Evolutionary conservation across 164 flowering plant genomes (phyloP), one percentile per base, ranked within the genome.

Genomic region (Platanus orientalis): DNA sequence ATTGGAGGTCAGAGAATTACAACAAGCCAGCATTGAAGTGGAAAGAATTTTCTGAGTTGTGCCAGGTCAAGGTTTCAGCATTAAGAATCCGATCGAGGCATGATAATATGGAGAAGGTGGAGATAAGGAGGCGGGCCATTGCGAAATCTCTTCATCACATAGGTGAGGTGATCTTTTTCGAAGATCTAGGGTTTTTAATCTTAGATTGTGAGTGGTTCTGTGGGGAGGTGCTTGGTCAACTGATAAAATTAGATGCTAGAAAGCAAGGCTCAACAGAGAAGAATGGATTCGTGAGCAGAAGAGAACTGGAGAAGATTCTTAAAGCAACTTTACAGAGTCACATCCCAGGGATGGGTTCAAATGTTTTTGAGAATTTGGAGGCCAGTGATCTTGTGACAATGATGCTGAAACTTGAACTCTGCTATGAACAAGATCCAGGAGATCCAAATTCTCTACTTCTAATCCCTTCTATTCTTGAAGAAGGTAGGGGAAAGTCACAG

Each of bases 161-260:
- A 19, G 99, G 97, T 0, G 96, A 91, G 76, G 80, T 88, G 52
- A 88, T 91, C 25, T 88, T 76, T 54, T 94, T 94, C 48, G 80
- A 86, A 26, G 92, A 84, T 17, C 72, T 84, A 19, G 96, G 92
- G 23, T 80, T 85, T 56, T 45, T 94, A 3, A 81, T 94, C 71
- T 59, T 94, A 50, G 99, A 94, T 58, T 82, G 77, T 73, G 93
- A 85, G 75, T 91, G 97, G 99, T 91, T 94, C 61, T 86, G 84
- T 36, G 79, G 83, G 19, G 96, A 91, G 55, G 87, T 89, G 19
- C 80, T 91, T 28, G 81, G 88, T 29, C 88, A 79, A 54, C 78
- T 94, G 17, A 57, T 75, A 34, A 83, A 71, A 62, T 58, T 94
- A 67, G 86, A 85, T 17, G 78, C 54, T 42, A 67, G 74, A 66